Evolutionary conservation across 495 filamentous ascomycete species (phyloP).

Genomic region (Penicillium salamii): DNA sequence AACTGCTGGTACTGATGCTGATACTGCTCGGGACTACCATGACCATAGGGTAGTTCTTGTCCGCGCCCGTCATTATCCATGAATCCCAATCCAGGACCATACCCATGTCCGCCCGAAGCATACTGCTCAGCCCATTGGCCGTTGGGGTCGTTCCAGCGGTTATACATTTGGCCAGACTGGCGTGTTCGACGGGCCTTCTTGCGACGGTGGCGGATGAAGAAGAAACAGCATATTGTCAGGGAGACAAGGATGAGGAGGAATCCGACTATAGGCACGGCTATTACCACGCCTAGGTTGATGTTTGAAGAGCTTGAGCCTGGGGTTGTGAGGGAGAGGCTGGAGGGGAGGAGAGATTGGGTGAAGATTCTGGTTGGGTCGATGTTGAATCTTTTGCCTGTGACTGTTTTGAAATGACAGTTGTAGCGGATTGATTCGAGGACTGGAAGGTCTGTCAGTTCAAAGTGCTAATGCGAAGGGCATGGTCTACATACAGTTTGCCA

Average conservation of each 20-base stretch:
- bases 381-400: conserved; percentile 32
- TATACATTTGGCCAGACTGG: conserved; percentile 21
- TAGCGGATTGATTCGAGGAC: conserved; percentile 51
- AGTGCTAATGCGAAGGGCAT: conserved; percentile 3
- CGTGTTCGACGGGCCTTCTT: conserved; percentile 24
- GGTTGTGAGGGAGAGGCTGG: conserved; percentile 27
- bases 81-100: conserved; percentile 23
- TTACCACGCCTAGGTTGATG: conserved; percentile 40
- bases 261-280: conserved; percentile 44
- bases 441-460: too few relatives aligned
- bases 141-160: conserved; percentile 29
- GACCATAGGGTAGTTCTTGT: conserved; percentile 15
- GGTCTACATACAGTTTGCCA: conserved; percentile 48
- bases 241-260: conserved; percentile 35
- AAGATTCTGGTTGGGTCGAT: conserved; percentile 47
- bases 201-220: conserved; percentile 37
- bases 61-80: conserved; percentile 26
- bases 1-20: neutral
- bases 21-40: neutral
- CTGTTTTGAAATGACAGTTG: conserved; percentile 45
- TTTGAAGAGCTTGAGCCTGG: conserved; percentile 19
- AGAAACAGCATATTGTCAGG: conserved; percentile 32
- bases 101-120: conserved; percentile 2
- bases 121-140: conserved; percentile 19
- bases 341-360: conserved; percentile 37